A percentile compares a stretch with the other conserved stretches of the same genome.
Conservation (phyloP, 2,329 filamentous ascomycete species). For the Pseudocercospora eumusae region DNA sequence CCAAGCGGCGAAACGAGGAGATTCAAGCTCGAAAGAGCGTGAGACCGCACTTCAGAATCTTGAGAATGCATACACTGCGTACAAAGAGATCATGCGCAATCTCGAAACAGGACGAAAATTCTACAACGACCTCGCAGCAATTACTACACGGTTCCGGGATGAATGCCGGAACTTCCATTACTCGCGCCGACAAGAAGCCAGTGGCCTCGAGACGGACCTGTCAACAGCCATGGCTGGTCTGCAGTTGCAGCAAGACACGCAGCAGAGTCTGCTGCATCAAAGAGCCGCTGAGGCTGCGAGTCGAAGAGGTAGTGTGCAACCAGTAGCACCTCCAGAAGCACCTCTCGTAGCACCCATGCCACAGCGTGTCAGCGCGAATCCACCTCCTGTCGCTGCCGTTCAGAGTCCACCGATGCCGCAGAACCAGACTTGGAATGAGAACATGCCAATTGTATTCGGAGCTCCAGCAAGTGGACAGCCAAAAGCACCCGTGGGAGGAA, state of each 20-base stretch:
- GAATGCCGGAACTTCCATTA: slow-evolving; percentile 77
- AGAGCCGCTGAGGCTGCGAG: slow-evolving; percentile 33
- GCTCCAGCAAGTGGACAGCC: slow-evolving; percentile 15
- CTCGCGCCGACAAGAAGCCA: slow-evolving; percentile 76
- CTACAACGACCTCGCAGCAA: slow-evolving; percentile 91
- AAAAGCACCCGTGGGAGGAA: slow-evolving; percentile 11
- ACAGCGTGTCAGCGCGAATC: slow-evolving; percentile 37
- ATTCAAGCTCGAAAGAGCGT: slow-evolving; percentile 69
- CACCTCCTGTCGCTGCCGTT: slow-evolving; percentile 36
- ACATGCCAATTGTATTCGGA: slow-evolving; percentile 41
- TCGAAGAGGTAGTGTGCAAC: slow-evolving; percentile 28
- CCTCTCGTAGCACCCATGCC: slow-evolving; percentile 58
- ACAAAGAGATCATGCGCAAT: slow-evolving; percentile 93
- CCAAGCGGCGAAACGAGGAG: slow-evolving; percentile 67
- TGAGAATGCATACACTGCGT: slow-evolving; percentile 90
- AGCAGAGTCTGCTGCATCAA: slow-evolving; percentile 44
- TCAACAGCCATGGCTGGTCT: slow-evolving; percentile 63
- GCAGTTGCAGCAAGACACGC: slow-evolving; percentile 49
- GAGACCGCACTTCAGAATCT: slow-evolving; percentile 84
- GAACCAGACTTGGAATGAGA: slow-evolving; percentile 39
- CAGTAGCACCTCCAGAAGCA: slow-evolving; percentile 29
- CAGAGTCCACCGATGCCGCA: slow-evolving; percentile 27
- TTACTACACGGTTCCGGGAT: slow-evolving; percentile 82
- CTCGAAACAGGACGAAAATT: slow-evolving; percentile 91
- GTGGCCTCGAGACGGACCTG: slow-evolving; percentile 70